Evolutionary conservation across 306 rosid genomes (phyloP).

Genomic region (Cyclanthera cordifolia): DNA sequence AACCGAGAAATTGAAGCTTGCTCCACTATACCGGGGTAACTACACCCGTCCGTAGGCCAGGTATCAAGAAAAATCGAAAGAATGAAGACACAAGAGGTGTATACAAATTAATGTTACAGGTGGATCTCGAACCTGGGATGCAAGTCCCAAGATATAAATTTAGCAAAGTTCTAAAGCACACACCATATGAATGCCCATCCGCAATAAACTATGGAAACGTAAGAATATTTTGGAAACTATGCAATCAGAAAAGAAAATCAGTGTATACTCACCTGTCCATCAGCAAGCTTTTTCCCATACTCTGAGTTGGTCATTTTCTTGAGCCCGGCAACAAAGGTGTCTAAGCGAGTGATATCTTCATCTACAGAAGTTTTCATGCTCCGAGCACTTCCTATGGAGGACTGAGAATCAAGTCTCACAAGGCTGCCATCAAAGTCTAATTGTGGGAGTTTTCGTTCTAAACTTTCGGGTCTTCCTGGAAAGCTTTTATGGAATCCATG

Average conservation of each 20-base stretch:
- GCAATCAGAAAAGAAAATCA: slow-evolving; percentile 4
- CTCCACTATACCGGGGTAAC: too few species aligned
- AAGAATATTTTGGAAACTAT: not conserved
- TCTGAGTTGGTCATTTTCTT: slow-evolving; percentile 81
- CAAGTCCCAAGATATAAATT: not conserved
- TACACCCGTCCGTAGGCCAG: too few species aligned
- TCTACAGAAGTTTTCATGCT: slow-evolving; percentile 44
- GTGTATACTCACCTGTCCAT: slow-evolving; percentile 52
- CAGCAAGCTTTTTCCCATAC: slow-evolving; percentile 56
- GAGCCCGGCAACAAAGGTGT: slow-evolving; percentile 76
- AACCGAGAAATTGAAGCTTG: too few species aligned
- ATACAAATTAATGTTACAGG: too few species aligned
- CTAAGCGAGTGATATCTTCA: slow-evolving; percentile 70
- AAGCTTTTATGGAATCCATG: slow-evolving; percentile 50
- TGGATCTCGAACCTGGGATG: too few species aligned
- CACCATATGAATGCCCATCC: not conserved
- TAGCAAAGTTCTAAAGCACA: not conserved
- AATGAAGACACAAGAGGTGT: too few species aligned
- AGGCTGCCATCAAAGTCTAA: slow-evolving; percentile 37
- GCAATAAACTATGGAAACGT: not conserved
- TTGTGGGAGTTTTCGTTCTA: slow-evolving; percentile 36
- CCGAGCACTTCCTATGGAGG: slow-evolving; percentile 65
- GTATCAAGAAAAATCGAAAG: too few species aligned
- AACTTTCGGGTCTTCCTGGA: slow-evolving; percentile 81
- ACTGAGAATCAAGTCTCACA: slow-evolving; percentile 59